Evolutionary conservation across 352 stramenopile species (phyloP).

Genomic region (Elongisporangium undulatum): DNA sequence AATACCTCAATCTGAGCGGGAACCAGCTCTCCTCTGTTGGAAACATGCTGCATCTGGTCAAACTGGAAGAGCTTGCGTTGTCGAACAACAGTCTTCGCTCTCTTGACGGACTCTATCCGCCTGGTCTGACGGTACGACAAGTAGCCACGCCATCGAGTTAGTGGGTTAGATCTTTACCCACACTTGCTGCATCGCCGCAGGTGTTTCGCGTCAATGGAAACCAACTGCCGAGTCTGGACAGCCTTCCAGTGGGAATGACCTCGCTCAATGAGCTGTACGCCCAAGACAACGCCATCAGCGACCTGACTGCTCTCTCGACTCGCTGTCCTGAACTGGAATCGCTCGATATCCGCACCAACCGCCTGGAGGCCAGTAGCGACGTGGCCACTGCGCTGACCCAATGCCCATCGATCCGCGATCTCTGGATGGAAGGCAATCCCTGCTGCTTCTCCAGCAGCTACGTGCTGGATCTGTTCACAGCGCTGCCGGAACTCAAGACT

Average conservation of each 20-base stretch:
- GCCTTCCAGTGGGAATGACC: constrained; percentile 22
- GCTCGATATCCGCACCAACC: constrained; percentile 69
- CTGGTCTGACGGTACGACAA: constrained; percentile 34
- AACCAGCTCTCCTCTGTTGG: constrained; percentile 54
- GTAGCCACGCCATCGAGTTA: no score
- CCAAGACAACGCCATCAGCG: constrained; percentile 41
- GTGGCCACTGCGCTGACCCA: constrained; percentile 19
- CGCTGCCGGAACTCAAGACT: constrained; percentile 52
- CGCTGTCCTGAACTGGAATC: constrained; percentile 56
- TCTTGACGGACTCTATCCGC: constrained; percentile 46
- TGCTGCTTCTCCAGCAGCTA: constrained; percentile 59
- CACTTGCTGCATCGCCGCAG: no score
- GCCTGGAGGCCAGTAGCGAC: constrained; percentile 16
- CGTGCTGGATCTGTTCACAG: constrained; percentile 36
- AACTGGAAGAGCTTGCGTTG: constrained; percentile 73
- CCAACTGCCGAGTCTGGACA: constrained; percentile 35
- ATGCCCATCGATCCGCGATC: constrained; percentile 36
- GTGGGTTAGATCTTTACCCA: no score
- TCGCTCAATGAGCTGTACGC: constrained; percentile 68
- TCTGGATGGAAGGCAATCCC: constrained; percentile 69
- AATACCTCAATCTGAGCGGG: constrained; percentile 60
- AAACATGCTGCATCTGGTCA: constrained; percentile 54
- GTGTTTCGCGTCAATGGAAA: constrained; percentile 49
- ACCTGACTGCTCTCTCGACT: constrained; percentile 22
- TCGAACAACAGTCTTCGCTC: constrained; percentile 48